phyloP scores from a whole-genome alignment of 2,329 filamentous ascomycete genomes.

The Curvularia hawaiiensis region DNA sequence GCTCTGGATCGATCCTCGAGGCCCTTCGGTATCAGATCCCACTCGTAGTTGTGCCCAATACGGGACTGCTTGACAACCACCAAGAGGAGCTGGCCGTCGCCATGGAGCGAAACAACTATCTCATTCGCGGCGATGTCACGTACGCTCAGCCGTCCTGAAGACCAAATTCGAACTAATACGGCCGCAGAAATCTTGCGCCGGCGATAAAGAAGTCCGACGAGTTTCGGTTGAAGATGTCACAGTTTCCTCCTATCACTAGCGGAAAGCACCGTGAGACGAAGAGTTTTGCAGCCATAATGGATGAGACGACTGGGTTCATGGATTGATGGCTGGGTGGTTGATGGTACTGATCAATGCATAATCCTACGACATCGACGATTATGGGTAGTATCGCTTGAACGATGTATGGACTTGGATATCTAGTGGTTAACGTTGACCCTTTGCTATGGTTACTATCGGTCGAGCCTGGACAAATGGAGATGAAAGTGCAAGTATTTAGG shows the following conservation, averaged over 20 bases:
- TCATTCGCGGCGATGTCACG: slow-evolving; percentile 72
- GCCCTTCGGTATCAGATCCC: slow-evolving; percentile 74
- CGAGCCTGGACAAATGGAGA: neutral
- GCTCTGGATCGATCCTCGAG: slow-evolving; percentile 87
- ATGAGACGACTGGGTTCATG: slow-evolving; percentile 43
- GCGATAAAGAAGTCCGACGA: slow-evolving; percentile 57
- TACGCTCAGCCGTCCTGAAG: slow-evolving; percentile 48
- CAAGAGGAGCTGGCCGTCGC: slow-evolving; percentile 84
- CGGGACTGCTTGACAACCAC: slow-evolving; percentile 82
- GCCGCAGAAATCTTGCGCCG: slow-evolving; percentile 51
- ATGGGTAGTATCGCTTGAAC: neutral
- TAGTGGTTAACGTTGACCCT: no score
- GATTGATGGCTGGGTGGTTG: slow-evolving; percentile 26
- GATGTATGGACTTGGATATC: no score
- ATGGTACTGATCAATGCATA: neutral
- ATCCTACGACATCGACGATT: neutral
- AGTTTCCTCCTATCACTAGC: slow-evolving; percentile 44
- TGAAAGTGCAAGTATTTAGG: neutral
- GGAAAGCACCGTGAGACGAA: slow-evolving; percentile 44
- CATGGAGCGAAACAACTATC: slow-evolving; percentile 75
- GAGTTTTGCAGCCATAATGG: slow-evolving; percentile 44
- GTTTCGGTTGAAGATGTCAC: slow-evolving; percentile 38
- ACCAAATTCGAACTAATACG: neutral
- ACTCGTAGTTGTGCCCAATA: slow-evolving; percentile 89
- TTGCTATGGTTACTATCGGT: neutral